Conservation (phyloP, 2,329 filamentous ascomycete genomes). For the Colletotrichum eleusines region DNA sequence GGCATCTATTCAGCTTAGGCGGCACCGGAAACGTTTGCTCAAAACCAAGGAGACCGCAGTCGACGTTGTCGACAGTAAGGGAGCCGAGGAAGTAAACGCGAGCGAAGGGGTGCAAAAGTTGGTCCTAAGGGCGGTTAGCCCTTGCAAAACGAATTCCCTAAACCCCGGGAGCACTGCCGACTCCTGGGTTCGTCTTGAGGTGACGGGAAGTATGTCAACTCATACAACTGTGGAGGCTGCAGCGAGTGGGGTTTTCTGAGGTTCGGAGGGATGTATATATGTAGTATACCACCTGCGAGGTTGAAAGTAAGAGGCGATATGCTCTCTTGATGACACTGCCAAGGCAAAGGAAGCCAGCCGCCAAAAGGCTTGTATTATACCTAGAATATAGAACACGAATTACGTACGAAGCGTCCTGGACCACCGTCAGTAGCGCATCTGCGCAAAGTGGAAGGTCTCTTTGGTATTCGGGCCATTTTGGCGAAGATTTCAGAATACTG, state of each 20-base stretch:
- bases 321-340: not conserved
- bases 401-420: not conserved
- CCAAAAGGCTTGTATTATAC: not conserved
- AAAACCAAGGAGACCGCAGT: not conserved
- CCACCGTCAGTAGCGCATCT: not conserved
- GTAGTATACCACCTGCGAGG: conserved; percentile 11
- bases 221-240: not conserved
- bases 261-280: not conserved
- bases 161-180: not conserved
- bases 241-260: not conserved
- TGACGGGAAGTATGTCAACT: not conserved
- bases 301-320: not conserved
- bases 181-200: conserved; percentile 4
- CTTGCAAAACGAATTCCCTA: not conserved
- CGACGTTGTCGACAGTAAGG: not conserved
- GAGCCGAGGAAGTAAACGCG: not conserved
- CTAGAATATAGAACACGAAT: not conserved
- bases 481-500: not conserved
- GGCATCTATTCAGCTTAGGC: not conserved
- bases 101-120: not conserved
- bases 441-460: too few species aligned
- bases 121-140: not conserved
- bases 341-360: not conserved
- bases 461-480: too few species aligned
- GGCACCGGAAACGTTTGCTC: not conserved